phyloP scores from a whole-genome alignment of 73 alveolate genomes.

The Uronychia setigera region DNA sequence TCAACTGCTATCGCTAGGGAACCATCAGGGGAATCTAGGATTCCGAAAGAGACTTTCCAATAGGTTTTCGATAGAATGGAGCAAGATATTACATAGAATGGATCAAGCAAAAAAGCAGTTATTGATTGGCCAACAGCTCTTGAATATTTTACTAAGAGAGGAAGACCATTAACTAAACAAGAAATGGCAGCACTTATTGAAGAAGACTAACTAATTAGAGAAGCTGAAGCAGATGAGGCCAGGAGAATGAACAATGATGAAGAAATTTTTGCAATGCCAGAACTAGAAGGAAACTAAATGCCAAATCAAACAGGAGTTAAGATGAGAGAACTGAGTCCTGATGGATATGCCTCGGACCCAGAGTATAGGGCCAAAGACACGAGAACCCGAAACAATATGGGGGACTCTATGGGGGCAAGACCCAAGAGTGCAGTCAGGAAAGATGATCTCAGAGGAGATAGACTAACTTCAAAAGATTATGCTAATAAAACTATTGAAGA shows the following conservation, averaged over 20 bases:
- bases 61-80: slow-evolving; percentile 83
- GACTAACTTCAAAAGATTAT: slow-evolving; percentile 49
- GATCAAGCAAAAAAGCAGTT: neutral
- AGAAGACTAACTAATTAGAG: slow-evolving; percentile 37
- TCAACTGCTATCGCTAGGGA: slow-evolving; percentile 54
- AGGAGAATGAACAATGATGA: slow-evolving; percentile 38
- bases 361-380: slow-evolving; percentile 24
- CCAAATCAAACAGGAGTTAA: neutral
- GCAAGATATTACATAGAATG: slow-evolving; percentile 46
- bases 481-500: slow-evolving; percentile 10
- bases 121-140: slow-evolving; percentile 75
- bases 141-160: slow-evolving; percentile 84
- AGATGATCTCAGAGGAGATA: slow-evolving; percentile 32
- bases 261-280: slow-evolving; percentile 19
- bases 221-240: slow-evolving; percentile 36
- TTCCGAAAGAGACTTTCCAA: slow-evolving; percentile 68
- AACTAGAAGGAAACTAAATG: slow-evolving; percentile 1
- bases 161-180: slow-evolving; percentile 73
- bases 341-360: slow-evolving; percentile 32
- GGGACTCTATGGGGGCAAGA: neutral
- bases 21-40: slow-evolving; percentile 61
- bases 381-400: slow-evolving; percentile 4
- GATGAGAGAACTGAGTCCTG: neutral
- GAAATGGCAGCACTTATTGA: slow-evolving; percentile 40
- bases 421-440: slow-evolving; percentile 9